Evolutionary conservation across 1,284 basidiomycete species (phyloP).

Genomic region (Cystobasidiaceae sp.): DNA sequence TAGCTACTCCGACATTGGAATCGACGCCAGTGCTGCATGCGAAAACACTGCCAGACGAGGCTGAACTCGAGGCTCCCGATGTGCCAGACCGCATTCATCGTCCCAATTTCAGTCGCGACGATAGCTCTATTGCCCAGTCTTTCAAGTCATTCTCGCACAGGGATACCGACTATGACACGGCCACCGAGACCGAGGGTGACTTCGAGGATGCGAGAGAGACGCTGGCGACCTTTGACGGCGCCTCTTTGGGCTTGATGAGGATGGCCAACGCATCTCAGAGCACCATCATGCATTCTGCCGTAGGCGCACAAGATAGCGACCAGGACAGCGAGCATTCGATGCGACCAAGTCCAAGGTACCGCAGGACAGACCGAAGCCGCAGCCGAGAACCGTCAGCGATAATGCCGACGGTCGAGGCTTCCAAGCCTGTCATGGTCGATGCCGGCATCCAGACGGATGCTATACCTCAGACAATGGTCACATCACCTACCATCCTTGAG

Average conservation of each 20-base stretch:
- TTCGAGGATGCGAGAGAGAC: conserved; percentile 78
- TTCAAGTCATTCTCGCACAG: conserved; percentile 29
- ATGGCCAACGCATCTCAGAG: conserved; percentile 22
- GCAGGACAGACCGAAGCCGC: neutral
- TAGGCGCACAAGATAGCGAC: conserved; percentile 50
- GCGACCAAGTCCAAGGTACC: conserved; percentile 48
- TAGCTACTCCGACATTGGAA: conserved; percentile 12
- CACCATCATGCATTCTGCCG: conserved; percentile 21
- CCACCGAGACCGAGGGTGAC: conserved; percentile 63
- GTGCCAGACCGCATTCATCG: neutral
- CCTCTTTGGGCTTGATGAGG: conserved; percentile 22
- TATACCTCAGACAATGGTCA: conserved; percentile 10
- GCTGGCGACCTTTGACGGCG: conserved; percentile 41
- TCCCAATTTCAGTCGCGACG: conserved; percentile 1
- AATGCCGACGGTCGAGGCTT: neutral
- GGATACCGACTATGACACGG: conserved; percentile 29
- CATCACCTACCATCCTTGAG: neutral
- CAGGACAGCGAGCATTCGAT: conserved; percentile 56
- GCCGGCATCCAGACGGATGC: conserved; percentile 19
- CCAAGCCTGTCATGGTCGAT: conserved; percentile 23
- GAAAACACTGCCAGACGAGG: conserved; percentile 7
- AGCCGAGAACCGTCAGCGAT: conserved; percentile 13
- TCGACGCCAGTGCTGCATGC: conserved; percentile 2
- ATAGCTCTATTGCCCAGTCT: conserved; percentile 20
- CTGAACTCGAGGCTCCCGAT: conserved; percentile 7